Conservation (phyloP, 768 basidiomycete genomes). For the Suillus luteus region DNA sequence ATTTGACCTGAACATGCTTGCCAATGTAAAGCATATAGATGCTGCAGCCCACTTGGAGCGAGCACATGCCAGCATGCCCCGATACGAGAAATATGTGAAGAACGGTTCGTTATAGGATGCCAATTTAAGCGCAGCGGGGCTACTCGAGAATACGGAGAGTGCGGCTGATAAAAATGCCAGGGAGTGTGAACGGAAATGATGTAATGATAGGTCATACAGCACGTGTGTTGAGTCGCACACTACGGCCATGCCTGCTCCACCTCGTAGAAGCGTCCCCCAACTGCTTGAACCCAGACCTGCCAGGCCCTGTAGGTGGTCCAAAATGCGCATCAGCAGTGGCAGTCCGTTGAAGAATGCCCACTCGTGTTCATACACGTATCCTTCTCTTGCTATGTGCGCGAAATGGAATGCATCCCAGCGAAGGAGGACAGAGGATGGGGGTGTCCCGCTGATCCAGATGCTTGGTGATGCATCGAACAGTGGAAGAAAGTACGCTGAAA, state of each 20-base stretch:
- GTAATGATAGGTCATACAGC: slow-evolving; percentile 60
- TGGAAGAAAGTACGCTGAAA: slow-evolving; percentile 23
- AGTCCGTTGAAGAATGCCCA: slow-evolving; percentile 86
- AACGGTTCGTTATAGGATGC: slow-evolving; percentile 85
- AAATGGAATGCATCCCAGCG: slow-evolving; percentile 95
- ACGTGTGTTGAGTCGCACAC: slow-evolving; percentile 46
- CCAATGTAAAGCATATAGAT: slow-evolving; percentile 61
- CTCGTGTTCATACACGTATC: slow-evolving; percentile 71
- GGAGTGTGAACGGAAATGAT: slow-evolving; percentile 53
- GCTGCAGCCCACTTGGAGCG: slow-evolving; percentile 53
- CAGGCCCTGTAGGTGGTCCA: slow-evolving; percentile 19
- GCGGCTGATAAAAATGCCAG: slow-evolving; percentile 63
- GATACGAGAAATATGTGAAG: slow-evolving; percentile 80
- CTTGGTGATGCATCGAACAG: slow-evolving; percentile 31
- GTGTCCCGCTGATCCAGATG: slow-evolving; percentile 19
- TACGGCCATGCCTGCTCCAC: slow-evolving; percentile 39
- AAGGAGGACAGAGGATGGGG: slow-evolving; percentile 40
- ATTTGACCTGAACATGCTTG: slow-evolving; percentile 74
- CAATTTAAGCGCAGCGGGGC: slow-evolving; percentile 71
- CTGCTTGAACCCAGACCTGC: slow-evolving; percentile 11
- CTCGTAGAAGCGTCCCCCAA: slow-evolving; percentile 35
- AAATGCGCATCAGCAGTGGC: slow-evolving; percentile 52
- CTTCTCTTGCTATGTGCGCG: slow-evolving; percentile 57
- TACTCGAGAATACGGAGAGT: slow-evolving; percentile 78
- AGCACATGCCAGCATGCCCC: slow-evolving; percentile 36